Percentiles rank a stretch among this genome's conserved stretches.
phyloP scores from a whole-genome alignment of 2,329 filamentous ascomycete species.

The Paraphaeosphaeria sporulosa region DNA sequence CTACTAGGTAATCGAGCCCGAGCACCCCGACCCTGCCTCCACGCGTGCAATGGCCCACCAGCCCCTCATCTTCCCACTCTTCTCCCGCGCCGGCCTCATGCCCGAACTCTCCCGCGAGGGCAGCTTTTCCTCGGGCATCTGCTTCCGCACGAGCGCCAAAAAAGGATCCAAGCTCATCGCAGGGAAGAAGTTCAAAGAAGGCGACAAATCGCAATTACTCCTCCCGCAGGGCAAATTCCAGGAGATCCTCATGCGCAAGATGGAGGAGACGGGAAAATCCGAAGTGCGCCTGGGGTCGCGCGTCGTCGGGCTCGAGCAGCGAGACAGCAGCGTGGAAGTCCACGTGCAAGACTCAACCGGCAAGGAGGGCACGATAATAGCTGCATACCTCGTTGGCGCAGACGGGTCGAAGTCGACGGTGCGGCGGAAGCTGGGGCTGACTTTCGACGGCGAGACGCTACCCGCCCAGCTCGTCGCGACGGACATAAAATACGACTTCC shows the following conservation, averaged over 20 bases:
- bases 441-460: slow-evolving; percentile 45
- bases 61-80: slow-evolving; percentile 50
- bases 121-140: slow-evolving; percentile 34
- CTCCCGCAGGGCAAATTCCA: slow-evolving; percentile 45
- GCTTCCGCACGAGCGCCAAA: slow-evolving; percentile 36
- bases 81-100: slow-evolving; percentile 47
- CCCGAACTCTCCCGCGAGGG: slow-evolving; percentile 42
- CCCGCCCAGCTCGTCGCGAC: slow-evolving; percentile 49
- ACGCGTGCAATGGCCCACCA: slow-evolving; percentile 55
- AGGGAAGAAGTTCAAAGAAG: slow-evolving; percentile 31
- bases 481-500: slow-evolving; percentile 48
- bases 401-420: slow-evolving; percentile 38
- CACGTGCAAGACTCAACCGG: slow-evolving; percentile 12
- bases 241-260: slow-evolving; percentile 30
- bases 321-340: slow-evolving; percentile 18
- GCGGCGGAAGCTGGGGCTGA: slow-evolving; percentile 27
- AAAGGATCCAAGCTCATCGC: slow-evolving; percentile 39
- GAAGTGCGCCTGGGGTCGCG: slow-evolving; percentile 31
- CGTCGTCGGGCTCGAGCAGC: slow-evolving; percentile 25
- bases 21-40: slow-evolving; percentile 32
- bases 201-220: slow-evolving; percentile 34
- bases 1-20: slow-evolving; percentile 34
- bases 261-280: slow-evolving; percentile 19
- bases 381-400: slow-evolving; percentile 40
- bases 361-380: slow-evolving; percentile 26